Conservation (phyloP, 2,329 filamentous ascomycete genomes). For the Chaetomiaceae sp. region DNA sequence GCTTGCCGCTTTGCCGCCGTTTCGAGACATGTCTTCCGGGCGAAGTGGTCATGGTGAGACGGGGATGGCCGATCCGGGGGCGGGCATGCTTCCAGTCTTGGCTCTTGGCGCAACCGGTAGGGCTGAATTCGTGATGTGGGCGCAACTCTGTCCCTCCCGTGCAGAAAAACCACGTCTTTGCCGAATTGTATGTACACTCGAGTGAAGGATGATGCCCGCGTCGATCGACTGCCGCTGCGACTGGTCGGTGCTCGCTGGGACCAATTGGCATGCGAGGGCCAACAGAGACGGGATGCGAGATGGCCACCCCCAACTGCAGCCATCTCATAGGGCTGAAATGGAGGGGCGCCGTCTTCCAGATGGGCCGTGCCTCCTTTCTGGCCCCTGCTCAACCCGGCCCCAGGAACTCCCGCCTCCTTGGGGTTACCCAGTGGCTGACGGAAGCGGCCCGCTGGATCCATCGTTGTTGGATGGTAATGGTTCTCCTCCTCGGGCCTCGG, state of each 20-base stretch:
- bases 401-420: background rate
- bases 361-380: background rate
- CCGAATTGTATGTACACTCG: no score
- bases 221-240: slow-evolving; percentile 13
- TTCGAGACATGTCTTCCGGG: background rate
- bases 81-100: background rate
- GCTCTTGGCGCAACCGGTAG: background rate
- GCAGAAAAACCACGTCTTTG: slow-evolving; percentile 2
- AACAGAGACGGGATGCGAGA: background rate
- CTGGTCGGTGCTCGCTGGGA: background rate
- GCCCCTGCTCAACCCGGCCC: background rate
- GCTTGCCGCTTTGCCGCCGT: background rate
- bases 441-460: background rate
- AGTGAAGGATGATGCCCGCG: slow-evolving; percentile 8
- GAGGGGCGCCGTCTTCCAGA: slow-evolving; percentile 8
- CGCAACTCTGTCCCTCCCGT: background rate
- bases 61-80: slow-evolving; percentile 6
- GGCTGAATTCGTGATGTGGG: slow-evolving; percentile 4
- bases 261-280: slow-evolving; percentile 17
- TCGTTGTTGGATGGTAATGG: background rate
- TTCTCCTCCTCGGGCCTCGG: background rate
- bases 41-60: slow-evolving; percentile 3
- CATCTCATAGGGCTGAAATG: slow-evolving; percentile 28
- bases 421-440: background rate
- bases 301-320: slow-evolving; percentile 12